phyloP scores from a whole-genome alignment of 495 filamentous ascomycete genomes.

The Neurospora tetrasperma region DNA sequence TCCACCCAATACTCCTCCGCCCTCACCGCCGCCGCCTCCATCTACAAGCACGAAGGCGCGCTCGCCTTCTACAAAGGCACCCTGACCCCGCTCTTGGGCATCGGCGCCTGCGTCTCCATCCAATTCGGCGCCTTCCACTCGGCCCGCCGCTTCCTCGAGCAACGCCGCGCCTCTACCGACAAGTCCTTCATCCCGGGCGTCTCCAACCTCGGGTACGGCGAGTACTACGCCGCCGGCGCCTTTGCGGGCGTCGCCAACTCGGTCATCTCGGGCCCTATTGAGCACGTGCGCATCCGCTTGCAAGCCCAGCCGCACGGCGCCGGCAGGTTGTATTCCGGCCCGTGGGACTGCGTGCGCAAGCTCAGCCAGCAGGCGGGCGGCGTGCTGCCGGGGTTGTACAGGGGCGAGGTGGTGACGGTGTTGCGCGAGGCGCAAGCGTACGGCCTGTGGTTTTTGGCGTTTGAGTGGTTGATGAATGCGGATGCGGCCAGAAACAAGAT shows the following conservation, averaged over 20 bases:
- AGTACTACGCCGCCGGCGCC: conserved; percentile 86
- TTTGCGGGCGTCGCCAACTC: conserved; percentile 89
- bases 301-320: conserved; percentile 89
- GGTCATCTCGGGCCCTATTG: conserved; percentile 81
- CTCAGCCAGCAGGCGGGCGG: conserved; percentile 55
- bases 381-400: conserved; percentile 64
- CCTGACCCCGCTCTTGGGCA: conserved; percentile 88
- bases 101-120: conserved; percentile 93
- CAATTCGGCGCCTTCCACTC: conserved; percentile 98
- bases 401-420: conserved; percentile 77
- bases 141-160: conserved; percentile 76
- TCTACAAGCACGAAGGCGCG: conserved; percentile 80
- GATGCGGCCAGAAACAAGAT: conserved; percentile 68
- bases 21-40: conserved; percentile 66
- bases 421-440: conserved; percentile 89
- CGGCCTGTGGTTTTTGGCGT: conserved; percentile 87
- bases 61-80: conserved; percentile 97
- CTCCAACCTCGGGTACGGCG: conserved; percentile 52
- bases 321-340: conserved; percentile 65
- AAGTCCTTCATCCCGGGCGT: conserved; percentile 8
- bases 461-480: conserved; percentile 91
- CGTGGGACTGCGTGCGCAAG: conserved; percentile 82
- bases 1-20: conserved; percentile 70
- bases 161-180: conserved; percentile 44
- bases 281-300: conserved; percentile 94